Base-by-base conservation (phyloP, 108 stramenopile species). In the Cyclotella distinguenda region DNA sequence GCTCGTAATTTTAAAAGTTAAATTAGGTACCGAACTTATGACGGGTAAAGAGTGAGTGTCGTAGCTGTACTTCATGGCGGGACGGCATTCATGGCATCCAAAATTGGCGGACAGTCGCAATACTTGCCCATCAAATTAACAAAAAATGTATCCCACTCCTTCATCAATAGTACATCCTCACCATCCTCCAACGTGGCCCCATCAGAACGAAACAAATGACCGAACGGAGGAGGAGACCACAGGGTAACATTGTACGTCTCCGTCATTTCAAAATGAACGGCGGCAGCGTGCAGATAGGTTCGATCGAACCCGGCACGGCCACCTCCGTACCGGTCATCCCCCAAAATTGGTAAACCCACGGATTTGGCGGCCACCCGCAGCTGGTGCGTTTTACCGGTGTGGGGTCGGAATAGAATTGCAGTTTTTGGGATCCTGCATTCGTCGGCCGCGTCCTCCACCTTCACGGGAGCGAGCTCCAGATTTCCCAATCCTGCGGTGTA, bases 351-450 rank as follows among this genome's bases (percentile, higher is more conserved):
- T 28, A 93, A 40, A 33, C 86, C 86, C 22, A 93, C 73, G 16
- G 80, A 57, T 60, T 93, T 93, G 25, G 91, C 86, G 0, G 91
- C 86, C 1, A 93, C 91, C 9, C 91, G 81, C 42, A 93, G 59
- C 61, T 93, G 91, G 78, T 93, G 91, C 9, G 91, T 89, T 68
- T 76, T 78, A 15, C 91, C 91, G 0, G 91, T 93, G 44, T 82
- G 78, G 8, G 91, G 91, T 27, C 74, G 83, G 49, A 89, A 93
- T 31, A 89, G 60, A 16, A 88, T 67, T 23, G 70, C 68, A 35
- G 87, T 88, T 49, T 66, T 78, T 15, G 86, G 82, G 16, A 66
- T 23, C 1, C 33, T 1, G 8, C 16, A 38, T 0, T 40, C 30
- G 10, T 33, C 55, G 58, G 66, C 52, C 38, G 3, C 6, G 45